Conservation (phyloP, 208 protist species). For the Herpetomonas samuelpessoai region DNA sequence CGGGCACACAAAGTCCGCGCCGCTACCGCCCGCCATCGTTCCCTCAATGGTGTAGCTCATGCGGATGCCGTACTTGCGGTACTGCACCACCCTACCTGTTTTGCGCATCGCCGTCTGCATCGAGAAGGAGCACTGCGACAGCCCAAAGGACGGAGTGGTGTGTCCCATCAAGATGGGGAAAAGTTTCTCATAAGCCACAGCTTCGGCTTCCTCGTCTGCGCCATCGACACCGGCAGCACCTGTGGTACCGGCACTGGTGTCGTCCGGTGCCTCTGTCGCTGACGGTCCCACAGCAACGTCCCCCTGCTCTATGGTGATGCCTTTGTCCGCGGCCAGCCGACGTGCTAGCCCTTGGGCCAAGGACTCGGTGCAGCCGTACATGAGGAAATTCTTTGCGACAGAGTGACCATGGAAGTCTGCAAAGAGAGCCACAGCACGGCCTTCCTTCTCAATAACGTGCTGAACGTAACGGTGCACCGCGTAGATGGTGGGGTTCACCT, state of each 20-base stretch:
- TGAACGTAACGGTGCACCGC: slow-evolving; percentile 73
- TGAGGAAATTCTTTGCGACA: slow-evolving; percentile 92
- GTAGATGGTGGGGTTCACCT: slow-evolving; percentile 83
- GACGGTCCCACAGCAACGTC: too few species aligned
- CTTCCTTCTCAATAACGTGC: slow-evolving; percentile 61
- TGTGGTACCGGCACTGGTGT: neutral
- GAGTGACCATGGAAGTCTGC: slow-evolving; percentile 96
- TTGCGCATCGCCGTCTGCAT: slow-evolving; percentile 87
- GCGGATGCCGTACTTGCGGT: slow-evolving; percentile 87
- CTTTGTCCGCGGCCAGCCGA: neutral
- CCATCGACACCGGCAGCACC: neutral
- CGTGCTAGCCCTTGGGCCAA: slow-evolving; percentile 20
- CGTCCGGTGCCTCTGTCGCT: neutral
- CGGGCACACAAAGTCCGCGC: slow-evolving; percentile 8
- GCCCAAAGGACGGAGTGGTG: slow-evolving; percentile 61
- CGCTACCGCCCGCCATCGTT: slow-evolving; percentile 87
- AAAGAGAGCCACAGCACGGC: slow-evolving; percentile 83
- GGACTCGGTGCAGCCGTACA: slow-evolving; percentile 91
- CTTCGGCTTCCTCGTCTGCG: neutral
- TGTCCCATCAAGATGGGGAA: slow-evolving; percentile 58
- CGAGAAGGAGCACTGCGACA: slow-evolving; percentile 78
- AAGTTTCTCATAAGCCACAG: slow-evolving; percentile 63
- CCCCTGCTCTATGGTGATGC: neutral
- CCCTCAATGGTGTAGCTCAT: slow-evolving; percentile 95
- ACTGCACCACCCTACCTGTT: slow-evolving; percentile 91